These are phyloP conservation scores for Leishmania guyanensis DNA, from an alignment of 208 protist species.

Conservation along the genomic window DNA sequence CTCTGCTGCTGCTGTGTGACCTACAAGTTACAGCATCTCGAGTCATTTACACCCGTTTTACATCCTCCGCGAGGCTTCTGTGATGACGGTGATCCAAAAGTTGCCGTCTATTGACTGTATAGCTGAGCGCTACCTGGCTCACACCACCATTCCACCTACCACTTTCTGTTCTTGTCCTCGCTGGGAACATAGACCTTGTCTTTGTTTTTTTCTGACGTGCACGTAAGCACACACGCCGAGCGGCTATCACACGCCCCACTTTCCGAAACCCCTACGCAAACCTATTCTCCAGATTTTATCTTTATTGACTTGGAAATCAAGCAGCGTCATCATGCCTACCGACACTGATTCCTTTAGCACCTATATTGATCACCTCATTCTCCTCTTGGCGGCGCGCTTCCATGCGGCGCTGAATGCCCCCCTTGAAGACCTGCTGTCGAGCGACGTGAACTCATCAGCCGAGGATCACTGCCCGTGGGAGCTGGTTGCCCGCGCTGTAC, in stretches of 20 bases:
- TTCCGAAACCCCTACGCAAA: neutral
- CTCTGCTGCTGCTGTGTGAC: neutral
- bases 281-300: neutral
- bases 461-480: conserved; percentile 48
- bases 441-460: neutral
- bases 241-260: neutral
- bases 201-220: neutral
- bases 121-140: neutral
- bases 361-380: conserved; percentile 88
- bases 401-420: conserved; percentile 49
- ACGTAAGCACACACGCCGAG: neutral
- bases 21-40: neutral
- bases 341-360: conserved; percentile 44
- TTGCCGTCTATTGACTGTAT: neutral
- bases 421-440: conserved; percentile 12
- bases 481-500: conserved; percentile 58
- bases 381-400: conserved; percentile 82
- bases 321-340: conserved; percentile 10
- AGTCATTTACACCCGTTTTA: neutral
- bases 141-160: neutral
- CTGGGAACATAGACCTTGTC: neutral
- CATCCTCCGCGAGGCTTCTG: neutral
- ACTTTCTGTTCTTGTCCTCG: neutral
- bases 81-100: no score
- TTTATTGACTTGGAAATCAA: neutral